Percentiles rank a stretch among this genome's conserved stretches.
Evolutionary conservation across 2,329 filamentous ascomycete species (phyloP).

Genomic region (Colletotrichum sp.): DNA sequence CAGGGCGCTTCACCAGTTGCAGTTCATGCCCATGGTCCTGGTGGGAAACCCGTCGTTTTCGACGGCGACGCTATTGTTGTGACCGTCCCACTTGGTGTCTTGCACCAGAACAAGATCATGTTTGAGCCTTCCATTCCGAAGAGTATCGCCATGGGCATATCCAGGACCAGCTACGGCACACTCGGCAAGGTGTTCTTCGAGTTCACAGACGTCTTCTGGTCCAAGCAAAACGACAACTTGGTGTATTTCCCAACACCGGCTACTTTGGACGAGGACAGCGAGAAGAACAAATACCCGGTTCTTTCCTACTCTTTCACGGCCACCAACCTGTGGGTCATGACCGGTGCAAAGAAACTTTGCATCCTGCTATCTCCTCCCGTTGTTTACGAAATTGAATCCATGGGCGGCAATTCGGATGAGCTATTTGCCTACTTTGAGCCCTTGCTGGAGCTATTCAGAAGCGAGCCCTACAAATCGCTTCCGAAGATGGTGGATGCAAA

Average conservation of each 20-base stretch:
- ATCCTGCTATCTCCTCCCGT: not conserved
- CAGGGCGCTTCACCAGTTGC: not conserved
- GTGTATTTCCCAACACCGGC: not conserved
- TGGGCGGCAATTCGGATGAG: not conserved
- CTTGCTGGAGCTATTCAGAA: not conserved
- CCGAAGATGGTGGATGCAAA: not conserved
- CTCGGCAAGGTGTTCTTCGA: not conserved
- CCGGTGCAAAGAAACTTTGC: not conserved
- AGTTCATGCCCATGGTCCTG: not conserved
- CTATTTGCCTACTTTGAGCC: not conserved
- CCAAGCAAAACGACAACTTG: not conserved
- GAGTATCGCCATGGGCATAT: not conserved
- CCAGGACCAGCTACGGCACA: not conserved
- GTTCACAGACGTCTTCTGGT: slow-evolving; percentile 3
- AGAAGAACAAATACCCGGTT: not conserved
- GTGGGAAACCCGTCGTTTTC: not conserved
- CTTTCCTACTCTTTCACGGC: not conserved
- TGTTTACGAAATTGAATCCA: not conserved
- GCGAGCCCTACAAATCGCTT: not conserved
- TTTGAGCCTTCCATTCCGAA: not conserved
- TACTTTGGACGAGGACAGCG: not conserved
- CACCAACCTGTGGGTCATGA: not conserved
- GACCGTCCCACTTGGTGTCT: not conserved
- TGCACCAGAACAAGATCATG: not conserved
- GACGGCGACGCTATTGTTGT: not conserved